These are phyloP conservation scores for Trypethelium eluteriae DNA, from an alignment of 495 filamentous ascomycete genomes.

Conservation along the genomic window DNA sequence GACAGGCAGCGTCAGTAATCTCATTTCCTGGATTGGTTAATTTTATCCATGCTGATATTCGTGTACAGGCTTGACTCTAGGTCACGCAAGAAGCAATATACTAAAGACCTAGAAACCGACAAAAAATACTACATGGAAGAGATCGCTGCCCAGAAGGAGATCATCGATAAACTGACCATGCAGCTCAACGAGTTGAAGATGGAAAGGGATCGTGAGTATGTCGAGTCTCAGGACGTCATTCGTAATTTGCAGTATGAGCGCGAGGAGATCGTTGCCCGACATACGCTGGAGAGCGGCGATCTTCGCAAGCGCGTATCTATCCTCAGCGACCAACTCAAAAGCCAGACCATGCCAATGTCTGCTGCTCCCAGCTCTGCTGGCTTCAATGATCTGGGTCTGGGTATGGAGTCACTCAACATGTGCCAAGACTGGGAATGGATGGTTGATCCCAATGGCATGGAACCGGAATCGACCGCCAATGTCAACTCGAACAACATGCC, in stretches of 20 bases:
- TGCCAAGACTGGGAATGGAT: slow-evolving; percentile 60
- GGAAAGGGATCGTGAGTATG: slow-evolving; percentile 57
- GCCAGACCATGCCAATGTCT: slow-evolving; percentile 61
- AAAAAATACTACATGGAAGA: slow-evolving; percentile 78
- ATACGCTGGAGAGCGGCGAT: slow-evolving; percentile 90
- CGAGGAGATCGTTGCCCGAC: slow-evolving; percentile 77
- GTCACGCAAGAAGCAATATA: slow-evolving; percentile 98
- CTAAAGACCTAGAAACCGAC: slow-evolving; percentile 91
- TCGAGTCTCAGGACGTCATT: slow-evolving; percentile 66
- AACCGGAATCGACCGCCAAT: background rate
- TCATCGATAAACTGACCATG: slow-evolving; percentile 39
- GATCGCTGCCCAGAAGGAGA: slow-evolving; percentile 73
- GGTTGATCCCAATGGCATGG: slow-evolving; percentile 12
- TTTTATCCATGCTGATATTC: slow-evolving; percentile 22
- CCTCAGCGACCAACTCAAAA: slow-evolving; percentile 76
- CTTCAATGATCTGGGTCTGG: slow-evolving; percentile 61
- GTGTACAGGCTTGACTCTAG: slow-evolving; percentile 75
- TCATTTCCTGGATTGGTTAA: slow-evolving; percentile 6
- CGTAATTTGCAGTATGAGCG: slow-evolving; percentile 74
- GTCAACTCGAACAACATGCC: slow-evolving; percentile 4
- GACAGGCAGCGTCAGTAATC: slow-evolving; percentile 80
- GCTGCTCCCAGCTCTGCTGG: slow-evolving; percentile 49
- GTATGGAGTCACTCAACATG: slow-evolving; percentile 79
- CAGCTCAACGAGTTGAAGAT: slow-evolving; percentile 56
- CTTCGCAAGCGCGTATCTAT: slow-evolving; percentile 92